Base-by-base conservation (phyloP, 306 rosid genomes). In the Clitoria ternatea region DNA sequence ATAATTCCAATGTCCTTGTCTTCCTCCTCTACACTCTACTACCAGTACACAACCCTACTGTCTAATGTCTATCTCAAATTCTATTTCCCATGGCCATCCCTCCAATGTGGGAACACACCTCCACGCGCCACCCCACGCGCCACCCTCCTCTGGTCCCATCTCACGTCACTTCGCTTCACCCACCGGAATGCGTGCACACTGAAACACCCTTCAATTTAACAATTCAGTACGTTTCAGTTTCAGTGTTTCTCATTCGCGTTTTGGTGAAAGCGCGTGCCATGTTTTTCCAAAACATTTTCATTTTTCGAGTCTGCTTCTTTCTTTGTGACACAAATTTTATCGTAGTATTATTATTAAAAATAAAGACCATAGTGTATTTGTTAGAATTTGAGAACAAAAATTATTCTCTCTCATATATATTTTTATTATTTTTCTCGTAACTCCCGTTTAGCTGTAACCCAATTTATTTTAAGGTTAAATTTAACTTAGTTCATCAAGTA, bases 81-180 rank as follows among this genome's bases (percentile, higher is more conserved):
- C 77, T 26, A 15, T 69, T 26, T 64, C n/a, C n/a, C n/a, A n/a
- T n/a, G n/a, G n/a, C n/a, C n/a, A n/a, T 3, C 29, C 74, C 61
- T 23, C 43, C 79, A 4, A 29, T 53, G 63, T 43, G 71, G 76
- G 63, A 69, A 18, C 70, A 15, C 54, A 22, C 4, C 0, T 1
- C 0, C 70, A 83, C 92, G 79, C 88, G 80, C 88, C 66, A 2
- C 79, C 79, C 56, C 80, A 85, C 85, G 85, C 91, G 79, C 89
- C 83, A 2, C 79, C 45, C 1, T 17, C 0, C 4, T 2, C 4
- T 54, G 48, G 81, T 7, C 86, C 78, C 78, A 59, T 47, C 36
- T 54, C 5, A 62, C 69, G 85, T 80, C 93, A 85, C 68, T 78
- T 79, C 68, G 75, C 14, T 76, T 57, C 82, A 72, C 81, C 79